Conservation (phyloP, 2,329 filamentous ascomycete species). For the Trichoderma sp. region DNA sequence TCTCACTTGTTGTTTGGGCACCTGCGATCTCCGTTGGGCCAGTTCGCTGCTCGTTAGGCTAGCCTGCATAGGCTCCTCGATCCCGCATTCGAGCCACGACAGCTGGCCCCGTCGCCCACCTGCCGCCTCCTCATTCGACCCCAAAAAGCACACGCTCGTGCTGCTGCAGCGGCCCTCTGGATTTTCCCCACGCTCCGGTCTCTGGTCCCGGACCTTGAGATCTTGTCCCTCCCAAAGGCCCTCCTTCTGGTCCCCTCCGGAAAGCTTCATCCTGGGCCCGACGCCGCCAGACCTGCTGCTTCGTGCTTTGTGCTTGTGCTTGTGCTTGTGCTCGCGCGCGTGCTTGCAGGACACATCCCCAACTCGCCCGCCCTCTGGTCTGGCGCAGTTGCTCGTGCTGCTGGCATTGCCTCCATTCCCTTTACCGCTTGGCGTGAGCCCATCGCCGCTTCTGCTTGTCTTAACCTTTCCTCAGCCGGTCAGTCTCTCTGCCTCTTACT, state of each 20-base stretch:
- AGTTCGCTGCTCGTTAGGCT: constrained; percentile 41
- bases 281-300: constrained; percentile 31
- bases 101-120: constrained; percentile 36
- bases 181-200: constrained; percentile 39
- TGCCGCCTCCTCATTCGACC: constrained; percentile 41
- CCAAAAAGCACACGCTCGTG: constrained; percentile 29
- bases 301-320: constrained; percentile 32
- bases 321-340: constrained; percentile 22
- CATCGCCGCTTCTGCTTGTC: constrained; percentile 27
- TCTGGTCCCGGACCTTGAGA: constrained; percentile 33
- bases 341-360: constrained; percentile 41
- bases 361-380: constrained; percentile 31
- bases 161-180: constrained; percentile 37
- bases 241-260: constrained; percentile 32
- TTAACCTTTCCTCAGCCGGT: constrained; percentile 35
- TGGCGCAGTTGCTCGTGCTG: constrained; percentile 24
- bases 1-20: constrained; percentile 25
- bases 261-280: constrained; percentile 34
- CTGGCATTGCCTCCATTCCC: constrained; percentile 27
- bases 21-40: constrained; percentile 36
- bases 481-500: not conserved
- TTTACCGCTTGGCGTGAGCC: constrained; percentile 29
- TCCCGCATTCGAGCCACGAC: constrained; percentile 48
- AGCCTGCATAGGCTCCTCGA: constrained; percentile 44
- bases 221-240: constrained; percentile 37